A percentile compares a stretch with the other conserved stretches of the same genome.
These are phyloP conservation scores for Leishmania aethiopica DNA, from an alignment of 208 protist species.

Conservation along the genomic window DNA sequence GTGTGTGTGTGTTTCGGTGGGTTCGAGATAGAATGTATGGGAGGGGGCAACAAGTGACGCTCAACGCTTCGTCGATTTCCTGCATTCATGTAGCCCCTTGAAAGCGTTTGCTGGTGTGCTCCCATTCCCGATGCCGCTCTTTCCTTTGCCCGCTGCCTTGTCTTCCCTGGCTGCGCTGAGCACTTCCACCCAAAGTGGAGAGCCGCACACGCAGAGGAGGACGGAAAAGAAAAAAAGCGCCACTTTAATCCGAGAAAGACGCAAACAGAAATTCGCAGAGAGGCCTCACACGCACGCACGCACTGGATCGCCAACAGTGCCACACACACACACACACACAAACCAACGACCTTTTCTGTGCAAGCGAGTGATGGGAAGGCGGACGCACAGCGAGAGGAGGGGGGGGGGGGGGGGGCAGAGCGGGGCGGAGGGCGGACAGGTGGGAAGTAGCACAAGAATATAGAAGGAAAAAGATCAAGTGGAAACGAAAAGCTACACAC, in stretches of 20 bases:
- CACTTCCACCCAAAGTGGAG: not conserved
- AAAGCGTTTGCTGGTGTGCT: not conserved
- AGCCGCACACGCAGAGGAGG: not conserved
- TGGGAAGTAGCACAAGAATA: not conserved
- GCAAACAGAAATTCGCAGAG: not conserved
- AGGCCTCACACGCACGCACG: not conserved
- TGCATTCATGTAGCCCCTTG: not conserved
- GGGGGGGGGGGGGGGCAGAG: not conserved
- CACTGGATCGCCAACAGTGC: not conserved
- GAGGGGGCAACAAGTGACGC: not conserved
- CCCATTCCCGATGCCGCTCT: not conserved
- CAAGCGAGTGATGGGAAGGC: not conserved
- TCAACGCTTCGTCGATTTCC: not conserved
- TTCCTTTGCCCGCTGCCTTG: not conserved
- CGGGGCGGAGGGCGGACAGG: not conserved
- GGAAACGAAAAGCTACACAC: constrained; percentile 5
- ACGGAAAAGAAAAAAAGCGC: not conserved
- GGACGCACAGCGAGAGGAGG: not conserved
- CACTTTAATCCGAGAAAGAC: not conserved
- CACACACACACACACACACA: not conserved
- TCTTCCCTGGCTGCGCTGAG: not conserved
- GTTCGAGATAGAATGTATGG: too few species aligned
- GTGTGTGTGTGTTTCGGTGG: not conserved
- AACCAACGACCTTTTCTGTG: not conserved
- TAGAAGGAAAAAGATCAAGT: constrained; percentile 14